Conservation (phyloP, 2,329 filamentous ascomycete species). For the Arthrobotrys pseudoclavata region DNA sequence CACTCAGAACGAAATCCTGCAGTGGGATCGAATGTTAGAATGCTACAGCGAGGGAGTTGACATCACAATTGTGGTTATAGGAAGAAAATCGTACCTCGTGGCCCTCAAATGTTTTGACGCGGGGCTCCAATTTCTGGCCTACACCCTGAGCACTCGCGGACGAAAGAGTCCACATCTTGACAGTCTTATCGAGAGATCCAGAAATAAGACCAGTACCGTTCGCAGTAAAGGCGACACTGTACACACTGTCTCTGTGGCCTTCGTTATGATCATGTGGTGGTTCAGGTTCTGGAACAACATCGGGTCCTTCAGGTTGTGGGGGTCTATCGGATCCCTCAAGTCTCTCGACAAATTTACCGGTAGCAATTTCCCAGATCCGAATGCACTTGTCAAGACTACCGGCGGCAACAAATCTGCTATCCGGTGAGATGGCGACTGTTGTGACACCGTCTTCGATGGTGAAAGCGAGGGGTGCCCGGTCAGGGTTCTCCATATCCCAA, state of each 20-base stretch:
- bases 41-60: not conserved
- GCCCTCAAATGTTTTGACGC: conserved; percentile 95
- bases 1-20: conserved; percentile 94
- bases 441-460: conserved; percentile 69
- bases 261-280: conserved; percentile 73
- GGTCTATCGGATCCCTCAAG: conserved; percentile 77
- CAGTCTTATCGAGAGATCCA: conserved; percentile 92
- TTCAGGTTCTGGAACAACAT: conserved; percentile 89
- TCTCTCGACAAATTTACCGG: conserved; percentile 76
- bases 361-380: conserved; percentile 56
- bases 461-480: conserved; percentile 69
- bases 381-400: conserved; percentile 56
- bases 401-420: conserved; percentile 51
- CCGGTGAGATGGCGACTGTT: conserved; percentile 56
- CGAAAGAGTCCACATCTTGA: conserved; percentile 82
- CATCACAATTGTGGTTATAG: not conserved
- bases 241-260: conserved; percentile 68
- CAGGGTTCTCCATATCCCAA: conserved; percentile 55
- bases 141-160: conserved; percentile 77
- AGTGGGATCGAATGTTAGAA: conserved; percentile 54
- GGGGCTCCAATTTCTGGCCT: conserved; percentile 86
- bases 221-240: conserved; percentile 56
- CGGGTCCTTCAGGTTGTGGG: conserved; percentile 76
- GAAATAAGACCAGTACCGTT: conserved; percentile 85
- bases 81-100: conserved; percentile 77